phyloP scores from a whole-genome alignment of 495 filamentous ascomycete species.

The Usnea hakonensis region DNA sequence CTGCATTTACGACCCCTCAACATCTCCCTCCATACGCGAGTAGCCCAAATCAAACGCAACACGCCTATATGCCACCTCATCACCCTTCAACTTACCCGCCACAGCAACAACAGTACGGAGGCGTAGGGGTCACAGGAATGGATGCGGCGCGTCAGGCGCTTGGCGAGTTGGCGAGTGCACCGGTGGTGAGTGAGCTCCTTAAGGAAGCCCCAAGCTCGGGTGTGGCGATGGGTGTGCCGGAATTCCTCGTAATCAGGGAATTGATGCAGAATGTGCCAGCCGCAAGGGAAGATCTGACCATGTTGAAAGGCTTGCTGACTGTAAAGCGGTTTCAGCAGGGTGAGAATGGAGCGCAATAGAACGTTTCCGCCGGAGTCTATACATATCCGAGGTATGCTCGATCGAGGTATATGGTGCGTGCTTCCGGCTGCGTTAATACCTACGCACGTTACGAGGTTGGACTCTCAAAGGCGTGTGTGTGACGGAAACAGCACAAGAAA shows the following conservation, averaged over 20 bases:
- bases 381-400: not conserved
- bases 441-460: not conserved
- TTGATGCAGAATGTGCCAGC: conserved; percentile 20
- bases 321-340: conserved; percentile 18
- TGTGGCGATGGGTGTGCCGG: conserved; percentile 47
- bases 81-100: conserved; percentile 19
- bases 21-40: conserved; percentile 12
- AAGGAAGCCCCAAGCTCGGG: conserved; percentile 57
- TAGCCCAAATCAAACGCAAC: conserved; percentile 20
- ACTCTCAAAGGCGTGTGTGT: not conserved
- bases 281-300: conserved; percentile 16
- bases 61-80: conserved; percentile 21
- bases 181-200: conserved; percentile 59
- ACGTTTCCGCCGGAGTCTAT: not conserved
- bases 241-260: conserved; percentile 56
- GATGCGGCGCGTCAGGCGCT: conserved; percentile 49
- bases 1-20: conserved; percentile 11
- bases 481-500: not conserved
- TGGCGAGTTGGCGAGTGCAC: conserved; percentile 49
- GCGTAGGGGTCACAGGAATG: conserved; percentile 35
- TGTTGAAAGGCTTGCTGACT: conserved; percentile 22
- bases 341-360: conserved; percentile 1
- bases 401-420: not conserved
- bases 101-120: conserved; percentile 28
- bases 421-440: not conserved